phyloP scores from a whole-genome alignment of 1,284 basidiomycete genomes.

The Athelia sp. region DNA sequence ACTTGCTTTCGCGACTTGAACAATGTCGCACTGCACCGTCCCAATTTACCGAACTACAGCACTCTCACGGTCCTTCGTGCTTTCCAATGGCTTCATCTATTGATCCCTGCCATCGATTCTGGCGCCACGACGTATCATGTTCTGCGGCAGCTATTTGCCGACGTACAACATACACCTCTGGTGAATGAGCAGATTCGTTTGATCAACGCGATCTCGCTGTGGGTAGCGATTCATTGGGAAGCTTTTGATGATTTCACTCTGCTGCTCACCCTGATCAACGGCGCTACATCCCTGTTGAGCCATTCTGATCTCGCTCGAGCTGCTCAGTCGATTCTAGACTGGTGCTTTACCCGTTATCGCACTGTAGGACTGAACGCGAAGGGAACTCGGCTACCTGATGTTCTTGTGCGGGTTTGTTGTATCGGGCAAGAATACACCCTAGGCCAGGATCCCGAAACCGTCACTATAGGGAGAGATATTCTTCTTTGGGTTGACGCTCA shows the following conservation, averaged over 20 bases:
- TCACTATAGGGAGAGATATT: conserved; percentile 39
- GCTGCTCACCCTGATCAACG: conserved; percentile 64
- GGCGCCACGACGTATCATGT: conserved; percentile 70
- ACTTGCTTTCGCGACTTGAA: conserved; percentile 43
- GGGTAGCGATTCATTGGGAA: conserved; percentile 55
- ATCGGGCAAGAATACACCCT: conserved; percentile 48
- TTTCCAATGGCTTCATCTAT: conserved; percentile 52
- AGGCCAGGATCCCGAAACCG: conserved; percentile 20
- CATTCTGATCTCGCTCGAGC: conserved; percentile 66
- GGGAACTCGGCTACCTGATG: conserved; percentile 54
- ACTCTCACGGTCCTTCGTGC: conserved; percentile 46
- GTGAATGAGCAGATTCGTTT: conserved; percentile 84
- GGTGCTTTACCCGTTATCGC: conserved; percentile 59
- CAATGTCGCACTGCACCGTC: conserved; percentile 49
- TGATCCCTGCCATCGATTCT: conserved; percentile 31
- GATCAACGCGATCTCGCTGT: conserved; percentile 69
- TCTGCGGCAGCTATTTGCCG: conserved; percentile 68
- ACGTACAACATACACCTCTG: conserved; percentile 65
- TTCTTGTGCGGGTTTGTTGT: conserved; percentile 60
- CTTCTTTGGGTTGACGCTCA: conserved; percentile 62
- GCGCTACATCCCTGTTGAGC: conserved; percentile 59
- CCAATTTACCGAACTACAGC: conserved; percentile 56
- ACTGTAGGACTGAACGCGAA: conserved; percentile 26
- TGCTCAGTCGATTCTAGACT: conserved; percentile 74
- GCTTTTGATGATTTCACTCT: conserved; percentile 57